phyloP scores from a whole-genome alignment of 176 grass and related monocot species.

The Dendrocalamus sinicus region DNA sequence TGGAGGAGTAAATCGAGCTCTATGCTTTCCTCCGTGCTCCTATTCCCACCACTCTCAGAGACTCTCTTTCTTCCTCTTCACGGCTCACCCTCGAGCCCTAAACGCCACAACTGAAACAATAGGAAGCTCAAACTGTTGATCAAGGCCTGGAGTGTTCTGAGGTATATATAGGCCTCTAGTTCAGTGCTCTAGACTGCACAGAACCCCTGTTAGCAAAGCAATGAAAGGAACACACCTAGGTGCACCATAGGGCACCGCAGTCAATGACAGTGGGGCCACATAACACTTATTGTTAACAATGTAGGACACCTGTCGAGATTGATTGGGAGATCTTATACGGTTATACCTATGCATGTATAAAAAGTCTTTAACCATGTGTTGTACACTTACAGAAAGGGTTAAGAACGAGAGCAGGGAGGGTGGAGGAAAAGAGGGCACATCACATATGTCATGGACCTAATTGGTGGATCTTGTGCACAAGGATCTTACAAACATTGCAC shows the following conservation, averaged over 20 bases:
- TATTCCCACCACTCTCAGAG: constrained; percentile 37
- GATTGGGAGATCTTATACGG: neutral
- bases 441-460: constrained; percentile 18
- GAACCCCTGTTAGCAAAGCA: neutral
- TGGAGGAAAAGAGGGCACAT: constrained; percentile 3
- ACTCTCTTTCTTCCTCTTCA: constrained; percentile 20
- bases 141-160: neutral
- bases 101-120: neutral
- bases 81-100: neutral
- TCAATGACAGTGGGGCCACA: neutral
- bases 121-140: neutral
- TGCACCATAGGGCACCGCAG: neutral
- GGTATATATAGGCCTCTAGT: constrained; percentile 27
- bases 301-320: neutral
- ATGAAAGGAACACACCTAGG: neutral
- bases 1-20: neutral
- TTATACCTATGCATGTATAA: neutral
- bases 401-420: neutral
- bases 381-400: neutral
- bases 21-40: constrained; percentile 33
- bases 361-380: neutral
- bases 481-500: neutral
- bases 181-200: neutral
- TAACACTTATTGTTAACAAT: neutral
- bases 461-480: neutral